Percentiles rank a stretch among this genome's conserved stretches.
phyloP scores from a whole-genome alignment of 805 yeast species.

The Candida ficus region DNA sequence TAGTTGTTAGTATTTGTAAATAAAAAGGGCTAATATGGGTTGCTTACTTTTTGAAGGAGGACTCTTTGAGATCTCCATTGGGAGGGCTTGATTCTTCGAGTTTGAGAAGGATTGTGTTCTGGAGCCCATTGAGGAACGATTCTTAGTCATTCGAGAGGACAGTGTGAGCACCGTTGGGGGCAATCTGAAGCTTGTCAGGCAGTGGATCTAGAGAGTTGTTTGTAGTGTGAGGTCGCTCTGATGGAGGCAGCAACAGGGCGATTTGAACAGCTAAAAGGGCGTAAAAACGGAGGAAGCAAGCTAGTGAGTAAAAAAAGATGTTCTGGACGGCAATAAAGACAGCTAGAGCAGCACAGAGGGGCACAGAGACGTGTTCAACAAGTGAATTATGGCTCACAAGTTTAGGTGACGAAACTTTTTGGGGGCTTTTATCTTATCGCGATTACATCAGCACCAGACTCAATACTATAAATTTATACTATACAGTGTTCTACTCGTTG shows the following conservation, averaged over 20 bases:
- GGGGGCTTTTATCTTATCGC: constrained; percentile 7
- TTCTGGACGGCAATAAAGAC: too few species aligned
- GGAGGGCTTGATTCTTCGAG: constrained; percentile 4
- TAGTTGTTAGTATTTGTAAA: not conserved
- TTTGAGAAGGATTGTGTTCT: constrained; percentile 3
- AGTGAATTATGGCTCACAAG: too few species aligned
- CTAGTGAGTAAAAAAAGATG: too few species aligned
- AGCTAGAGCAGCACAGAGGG: not conserved
- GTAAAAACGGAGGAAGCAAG: too few species aligned
- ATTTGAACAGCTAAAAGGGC: too few species aligned
- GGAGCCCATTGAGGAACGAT: constrained; percentile 1
- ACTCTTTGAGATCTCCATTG: constrained; percentile 21
- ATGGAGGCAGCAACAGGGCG: too few species aligned
- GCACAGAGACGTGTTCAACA: too few species aligned
- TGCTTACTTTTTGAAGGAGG: constrained; percentile 23
- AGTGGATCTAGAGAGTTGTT: too few species aligned
- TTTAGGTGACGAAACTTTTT: too few species aligned
- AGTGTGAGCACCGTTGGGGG: not conserved
- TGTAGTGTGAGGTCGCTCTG: too few species aligned
- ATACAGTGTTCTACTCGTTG: constrained; percentile 51
- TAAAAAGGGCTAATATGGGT: not conserved
- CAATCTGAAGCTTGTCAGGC: too few species aligned
- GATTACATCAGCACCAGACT: not conserved
- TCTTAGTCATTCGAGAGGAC: constrained; percentile 1
- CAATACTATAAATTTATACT: not conserved